Evolutionary conservation across 768 basidiomycete genomes (phyloP), one percentile per base, ranked within the genome.

Genomic region (Phanerochaete carnosa): DNA sequence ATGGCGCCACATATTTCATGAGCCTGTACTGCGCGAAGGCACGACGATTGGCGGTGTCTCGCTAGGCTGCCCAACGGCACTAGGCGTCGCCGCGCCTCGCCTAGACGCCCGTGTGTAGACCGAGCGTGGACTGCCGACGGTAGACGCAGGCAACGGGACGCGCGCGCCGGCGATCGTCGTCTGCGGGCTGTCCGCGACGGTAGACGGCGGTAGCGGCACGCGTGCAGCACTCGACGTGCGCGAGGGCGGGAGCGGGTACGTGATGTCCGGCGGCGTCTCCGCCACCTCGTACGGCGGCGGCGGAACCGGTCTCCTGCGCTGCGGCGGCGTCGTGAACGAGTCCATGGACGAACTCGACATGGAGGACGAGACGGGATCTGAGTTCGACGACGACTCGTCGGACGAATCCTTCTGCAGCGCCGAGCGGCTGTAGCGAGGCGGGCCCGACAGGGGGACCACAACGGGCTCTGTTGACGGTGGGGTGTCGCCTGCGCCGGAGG

Each of bases 311-410:
- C 57, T 64, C 55, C 60, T 60, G 65, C 53, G 61, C 25, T 22
- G 64, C 58, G 69, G 70, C 0, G 76, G 76, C 30, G 76, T 76
- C 13, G 75, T 69, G 57, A 74, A 61, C 54, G 77, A 72, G 58
- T 77, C 74, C 13, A 62, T 64, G n/a, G 61, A 52, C 12, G 76
- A 75, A 25, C 72, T 74, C 47, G 71, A 73, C n/a, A 66, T 11
- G 46, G 64, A 59, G 0, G 69, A 70, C 0, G 68, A 64, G 4
- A 63, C 63, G 9, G 69, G 33, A 30, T 12, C 26, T 2, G 35
- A 30, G 15, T 33, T 71, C 0, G 67, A 69, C 23, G 72, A 72
- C 13, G 73, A 68, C 23, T 74, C 72, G 33, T 60, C 45, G 19
- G 59, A 59, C 35, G 58, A 58, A n/a, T 59, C 61, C 23, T 25